A percentile compares a stretch with the other conserved stretches of the same genome.
phyloP scores from a whole-genome alignment of 495 filamentous ascomycete species.

The Massariosphaeria phaeospora region DNA sequence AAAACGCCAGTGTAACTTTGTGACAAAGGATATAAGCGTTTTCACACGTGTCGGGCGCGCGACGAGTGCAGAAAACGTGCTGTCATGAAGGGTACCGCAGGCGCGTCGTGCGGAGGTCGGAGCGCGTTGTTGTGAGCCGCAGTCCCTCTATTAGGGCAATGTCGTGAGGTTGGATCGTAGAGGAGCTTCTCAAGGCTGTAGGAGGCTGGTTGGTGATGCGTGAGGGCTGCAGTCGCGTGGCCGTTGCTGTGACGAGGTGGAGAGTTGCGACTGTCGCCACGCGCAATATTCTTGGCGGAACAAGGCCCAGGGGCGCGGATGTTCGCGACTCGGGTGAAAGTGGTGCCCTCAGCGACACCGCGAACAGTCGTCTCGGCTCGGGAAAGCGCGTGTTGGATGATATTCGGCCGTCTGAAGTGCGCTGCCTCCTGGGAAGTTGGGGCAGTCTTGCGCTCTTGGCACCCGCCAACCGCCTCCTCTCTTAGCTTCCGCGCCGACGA shows the following conservation, averaged over 20 bases:
- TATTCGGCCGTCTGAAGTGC: slow-evolving; percentile 11
- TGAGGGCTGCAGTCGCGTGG: slow-evolving; percentile 19
- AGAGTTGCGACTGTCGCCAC: slow-evolving; percentile 4
- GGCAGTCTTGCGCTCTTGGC: background rate
- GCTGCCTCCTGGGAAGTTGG: slow-evolving; percentile 16
- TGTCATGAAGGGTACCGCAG: slow-evolving; percentile 21
- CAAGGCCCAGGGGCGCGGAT: background rate
- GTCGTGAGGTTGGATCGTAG: background rate
- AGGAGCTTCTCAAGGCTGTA: background rate
- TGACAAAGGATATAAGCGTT: background rate
- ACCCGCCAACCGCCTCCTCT: background rate
- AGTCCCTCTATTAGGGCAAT: background rate
- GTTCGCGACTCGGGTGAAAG: slow-evolving; percentile 29
- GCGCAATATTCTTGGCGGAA: slow-evolving; percentile 12
- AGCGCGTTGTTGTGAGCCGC: slow-evolving; percentile 19
- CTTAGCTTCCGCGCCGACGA: slow-evolving; percentile 12
- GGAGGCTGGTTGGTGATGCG: slow-evolving; percentile 5
- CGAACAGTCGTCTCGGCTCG: slow-evolving; percentile 9
- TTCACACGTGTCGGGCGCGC: slow-evolving; percentile 17
- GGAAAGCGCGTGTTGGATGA: slow-evolving; percentile 28
- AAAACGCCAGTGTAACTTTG: slow-evolving; percentile 32
- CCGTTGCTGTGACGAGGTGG: slow-evolving; percentile 11
- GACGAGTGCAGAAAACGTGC: slow-evolving; percentile 13
- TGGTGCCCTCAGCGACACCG: slow-evolving; percentile 21
- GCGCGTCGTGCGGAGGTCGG: slow-evolving; percentile 13